A percentile compares a stretch with the other conserved stretches of the same genome.
These are phyloP conservation scores for Malassezia yamatoensis DNA, from an alignment of 1,284 basidiomycete genomes.

Conservation along the genomic window DNA sequence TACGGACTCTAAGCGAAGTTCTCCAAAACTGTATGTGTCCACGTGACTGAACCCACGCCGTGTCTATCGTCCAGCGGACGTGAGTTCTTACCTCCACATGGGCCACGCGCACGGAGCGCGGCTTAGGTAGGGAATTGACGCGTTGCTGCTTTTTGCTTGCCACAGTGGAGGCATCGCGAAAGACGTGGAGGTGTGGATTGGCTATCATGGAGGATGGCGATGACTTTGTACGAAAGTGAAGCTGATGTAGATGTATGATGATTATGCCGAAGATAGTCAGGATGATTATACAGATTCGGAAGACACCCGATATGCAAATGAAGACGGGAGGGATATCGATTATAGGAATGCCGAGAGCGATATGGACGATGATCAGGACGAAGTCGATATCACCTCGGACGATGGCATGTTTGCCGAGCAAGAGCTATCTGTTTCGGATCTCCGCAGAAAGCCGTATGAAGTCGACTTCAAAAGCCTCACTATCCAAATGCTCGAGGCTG, in stretches of 20 bases:
- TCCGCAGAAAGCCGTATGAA: conserved; percentile 33
- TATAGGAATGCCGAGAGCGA: conserved; percentile 17
- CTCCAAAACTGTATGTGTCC: conserved; percentile 15
- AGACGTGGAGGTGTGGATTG: not conserved
- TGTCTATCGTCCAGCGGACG: no score
- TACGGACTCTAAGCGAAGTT: no score
- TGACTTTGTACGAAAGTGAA: conserved; percentile 6
- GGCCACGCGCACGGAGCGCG: conserved; percentile 1
- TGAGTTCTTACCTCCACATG: conserved; percentile 17
- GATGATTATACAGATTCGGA: conserved; percentile 40
- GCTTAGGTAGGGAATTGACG: conserved; percentile 1
- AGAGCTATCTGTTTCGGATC: conserved; percentile 7
- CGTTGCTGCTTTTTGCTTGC: conserved; percentile 9
- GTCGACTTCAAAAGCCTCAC: conserved; percentile 38
- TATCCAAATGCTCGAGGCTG: conserved; percentile 25
- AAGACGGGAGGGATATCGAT: conserved; percentile 25
- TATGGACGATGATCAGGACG: conserved; percentile 7
- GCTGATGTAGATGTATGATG: conserved; percentile 16
- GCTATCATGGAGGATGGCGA: conserved; percentile 9
- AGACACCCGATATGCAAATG: conserved; percentile 26
- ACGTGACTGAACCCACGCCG: no score
- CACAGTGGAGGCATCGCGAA: not conserved
- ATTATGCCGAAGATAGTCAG: conserved; percentile 37
- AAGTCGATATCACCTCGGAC: conserved; percentile 9
- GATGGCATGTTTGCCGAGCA: conserved; percentile 11